Base-by-base conservation (phyloP, 805 yeast genomes). In the Kregervanrija fluxuum region DNA sequence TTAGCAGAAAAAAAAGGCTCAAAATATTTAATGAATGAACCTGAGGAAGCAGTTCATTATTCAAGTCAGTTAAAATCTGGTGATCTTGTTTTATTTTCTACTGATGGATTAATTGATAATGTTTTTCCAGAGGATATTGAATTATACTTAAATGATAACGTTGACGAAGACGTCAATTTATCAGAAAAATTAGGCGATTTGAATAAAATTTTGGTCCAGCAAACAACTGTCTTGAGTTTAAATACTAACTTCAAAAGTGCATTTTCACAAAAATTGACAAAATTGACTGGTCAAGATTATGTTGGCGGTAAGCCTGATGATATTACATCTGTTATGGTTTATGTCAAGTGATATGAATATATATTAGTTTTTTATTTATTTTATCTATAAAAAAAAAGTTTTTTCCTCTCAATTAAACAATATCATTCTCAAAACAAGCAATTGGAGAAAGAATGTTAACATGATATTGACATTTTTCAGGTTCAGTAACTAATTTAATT, bases 221-320 rank as follows among this genome's bases (percentile, higher is more conserved):
- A 79, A 49, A 95, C 90, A 6, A 80, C 76, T 33, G 70, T 70
- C 40, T 71, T 87, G 15, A 83, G 95, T 46, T 71, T 77, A 50
- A 91, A 91, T 61, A 75, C 82, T 11, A 68, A 75, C 45, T 85
- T 74, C 58, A 88, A 90, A 14, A 81, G 95, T 48, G 95, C 91
- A 0, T 91, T 91, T 65, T 84, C 96, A 8, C 89, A 83, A 62
- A 86, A 82, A 56, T 69, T 85, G 45, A 71, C 82, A 10, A 70
- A 77, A 52, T 60, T 82, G 41, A 77, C 87, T 1, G 84, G 84
- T 3, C 83, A 80, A 56, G 68, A 71, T 37, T 85, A 85, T 57
- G 70, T 79, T 47, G 98, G 99, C 32, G 99, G 99, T 11, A 91
- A 91, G 66, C 95, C 89, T 38, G 99, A 91, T 65, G 99, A 91